Evolutionary conservation across 2,329 filamentous ascomycete genomes (phyloP), one percentile per base, ranked within the genome.

Genomic region (Colletotrichum sp.): DNA sequence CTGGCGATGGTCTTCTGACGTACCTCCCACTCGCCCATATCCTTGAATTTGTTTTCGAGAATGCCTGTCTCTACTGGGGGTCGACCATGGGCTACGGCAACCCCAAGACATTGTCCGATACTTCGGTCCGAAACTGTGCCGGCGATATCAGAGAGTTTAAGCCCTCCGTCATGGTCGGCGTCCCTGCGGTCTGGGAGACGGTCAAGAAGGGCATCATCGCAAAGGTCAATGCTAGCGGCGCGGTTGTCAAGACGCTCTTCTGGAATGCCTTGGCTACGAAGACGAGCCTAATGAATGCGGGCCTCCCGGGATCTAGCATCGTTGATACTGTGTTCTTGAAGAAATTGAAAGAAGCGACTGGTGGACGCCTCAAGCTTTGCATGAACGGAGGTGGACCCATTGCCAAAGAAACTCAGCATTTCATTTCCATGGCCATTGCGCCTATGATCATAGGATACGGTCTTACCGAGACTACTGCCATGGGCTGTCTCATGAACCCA

Each of bases 371-470:
- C 78, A 93, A 95, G 80, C 91, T 98, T 67, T 94, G 94, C 86
- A 90, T 98, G 92, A 97, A 95, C 83, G 95, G 95, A 75, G 95
- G 95, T 83, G 95, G 95, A 2, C 95, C 95, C 7, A 91, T 98
- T 60, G 92, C 95, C 34, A 95, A 94, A 85, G 95, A 98, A 65
- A 98, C 95, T 0, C 94, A 96, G 82, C 92, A 92, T 73, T 98
- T 98, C 89, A 93, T 98, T 82, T 98, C 95, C 58, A 93, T 97
- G 90, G 94, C 94, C 67, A 95, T 98, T 80, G 94, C 94, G 67
- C 95, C 95, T 58, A 96, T 98, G 95, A 95, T 98, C 79, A 93
- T 92, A 79, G 95, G 95, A 16, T 98, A 98, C 82, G 95, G 95
- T 78, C 88, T 98, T 78, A 98, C 95, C 9, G 95, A 98, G 86